Base-by-base conservation (phyloP, 371 early-diverging fungal species). In the Mortierella sp. region DNA sequence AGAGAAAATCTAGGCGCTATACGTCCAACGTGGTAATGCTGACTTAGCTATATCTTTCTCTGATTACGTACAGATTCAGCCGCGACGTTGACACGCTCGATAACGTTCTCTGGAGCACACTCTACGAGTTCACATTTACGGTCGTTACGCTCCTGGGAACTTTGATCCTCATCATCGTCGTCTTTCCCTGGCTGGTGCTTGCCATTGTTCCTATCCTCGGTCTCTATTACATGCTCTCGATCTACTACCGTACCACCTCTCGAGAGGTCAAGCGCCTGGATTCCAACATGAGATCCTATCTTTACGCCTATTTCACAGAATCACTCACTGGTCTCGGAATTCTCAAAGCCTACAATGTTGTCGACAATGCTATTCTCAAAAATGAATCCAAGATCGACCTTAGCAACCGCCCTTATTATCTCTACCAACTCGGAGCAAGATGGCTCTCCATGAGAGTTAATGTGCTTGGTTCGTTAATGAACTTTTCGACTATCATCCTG, bases 71-170 rank as follows among this genome's bases (percentile, higher is more conserved):
- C 95, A 71, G 79, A 50, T 79, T 79, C 66, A 88, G 89, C 59
- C 90, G 92, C 65, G 98, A 97, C 72, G 90, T 94, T 60, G 92
- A 92, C 56, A 84, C 89, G 0, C 78, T 95, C 8, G 97, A 97
- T 60, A 90, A 85, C 41, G 84, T 85, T 30, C 81, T 95, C 8
- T 82, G 92, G 34, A 87, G 85, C 72, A 83, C 89, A 21, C 82
- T 95, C 58, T 84, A 90, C 15, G 87, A 88, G 65, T 83, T 93
- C 24, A 66, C 89, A 4, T 81, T 83, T 41, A 92, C 92, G 0
- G 50, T 90, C 1, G 79, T 88, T 50, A 84, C 85, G 19, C 78
- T 92, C 5, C 52, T 89, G 27, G 85, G 91, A 11, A 89, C 90
- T 0, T 82, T 95, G 7, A 73, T 88, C 15, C 83, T 92, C 3